phyloP scores from a whole-genome alignment of 352 stramenopile genomes.

The Phytopythium oedochilum region DNA sequence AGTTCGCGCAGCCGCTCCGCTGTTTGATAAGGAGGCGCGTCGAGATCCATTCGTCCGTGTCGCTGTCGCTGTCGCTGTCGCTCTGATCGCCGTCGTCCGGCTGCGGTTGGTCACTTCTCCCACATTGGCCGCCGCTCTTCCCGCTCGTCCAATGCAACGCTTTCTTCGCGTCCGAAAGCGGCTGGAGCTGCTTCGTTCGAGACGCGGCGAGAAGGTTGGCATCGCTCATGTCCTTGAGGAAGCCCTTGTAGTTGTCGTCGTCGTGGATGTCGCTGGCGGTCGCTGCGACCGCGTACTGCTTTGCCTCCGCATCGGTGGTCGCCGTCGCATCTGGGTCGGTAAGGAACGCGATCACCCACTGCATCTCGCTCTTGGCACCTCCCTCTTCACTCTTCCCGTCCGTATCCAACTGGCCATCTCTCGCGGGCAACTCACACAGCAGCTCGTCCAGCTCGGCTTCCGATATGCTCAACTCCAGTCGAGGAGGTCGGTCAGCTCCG shows the following conservation, averaged over 20 bases:
- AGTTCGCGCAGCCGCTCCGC: not conserved
- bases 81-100: not conserved
- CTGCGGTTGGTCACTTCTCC: not conserved
- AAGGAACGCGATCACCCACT: conserved; percentile 69
- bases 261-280: conserved; percentile 25
- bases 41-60: conserved; percentile 3
- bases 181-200: conserved; percentile 4
- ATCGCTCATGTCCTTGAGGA: conserved; percentile 50
- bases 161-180: not conserved
- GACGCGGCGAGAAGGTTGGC: conserved; percentile 36
- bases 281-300: conserved; percentile 31
- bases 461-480: conserved; percentile 50
- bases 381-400: conserved; percentile 7
- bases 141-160: not conserved
- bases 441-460: conserved; percentile 56
- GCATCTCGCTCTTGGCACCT: conserved; percentile 39
- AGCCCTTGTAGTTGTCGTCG: conserved; percentile 73
- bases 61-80: conserved; percentile 1
- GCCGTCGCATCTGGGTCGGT: conserved; percentile 41
- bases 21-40: not conserved
- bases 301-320: conserved; percentile 44
- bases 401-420: not conserved
- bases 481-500: conserved; percentile 13
- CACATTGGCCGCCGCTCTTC: not conserved
- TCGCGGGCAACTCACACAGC: conserved; percentile 24